These are phyloP conservation scores for Alternaria arbusti DNA, from an alignment of 2,329 filamentous ascomycete species.

Conservation along the genomic window DNA sequence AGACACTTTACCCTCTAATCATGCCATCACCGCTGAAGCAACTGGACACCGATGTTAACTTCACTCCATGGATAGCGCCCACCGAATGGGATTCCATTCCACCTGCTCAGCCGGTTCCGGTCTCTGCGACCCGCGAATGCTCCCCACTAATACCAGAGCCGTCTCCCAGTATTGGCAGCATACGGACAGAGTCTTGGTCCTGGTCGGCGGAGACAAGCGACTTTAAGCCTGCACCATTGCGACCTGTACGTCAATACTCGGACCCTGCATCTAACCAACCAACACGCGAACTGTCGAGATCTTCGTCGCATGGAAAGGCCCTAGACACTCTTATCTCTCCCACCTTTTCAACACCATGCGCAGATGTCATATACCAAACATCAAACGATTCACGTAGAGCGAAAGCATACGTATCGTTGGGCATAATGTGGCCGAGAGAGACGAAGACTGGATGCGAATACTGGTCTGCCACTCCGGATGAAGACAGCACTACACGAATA, in stretches of 20 bases:
- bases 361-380: slow-evolving; percentile 11
- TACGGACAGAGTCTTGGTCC: slow-evolving; percentile 14
- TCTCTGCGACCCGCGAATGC: neutral
- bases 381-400: slow-evolving; percentile 28
- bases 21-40: slow-evolving; percentile 1
- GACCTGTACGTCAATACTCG: slow-evolving; percentile 27
- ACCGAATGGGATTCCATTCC: slow-evolving; percentile 28
- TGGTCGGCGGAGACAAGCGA: slow-evolving; percentile 8
- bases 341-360: neutral
- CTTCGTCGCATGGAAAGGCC: slow-evolving; percentile 11
- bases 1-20: slow-evolving; percentile 1
- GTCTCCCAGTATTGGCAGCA: slow-evolving; percentile 26
- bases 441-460: slow-evolving; percentile 5
- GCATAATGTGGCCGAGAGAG: slow-evolving; percentile 19
- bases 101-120: neutral
- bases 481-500: neutral
- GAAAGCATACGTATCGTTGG: slow-evolving; percentile 30
- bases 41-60: slow-evolving; percentile 8
- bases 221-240: slow-evolving; percentile 19
- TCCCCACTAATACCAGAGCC: slow-evolving; percentile 38
- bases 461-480: neutral
- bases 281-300: slow-evolving; percentile 26
- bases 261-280: slow-evolving; percentile 15
- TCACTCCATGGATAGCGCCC: slow-evolving; percentile 36
- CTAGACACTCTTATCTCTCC: neutral